These are phyloP conservation scores for Aureobasidium lini DNA, from an alignment of 2,329 filamentous ascomycete species.

Conservation along the genomic window DNA sequence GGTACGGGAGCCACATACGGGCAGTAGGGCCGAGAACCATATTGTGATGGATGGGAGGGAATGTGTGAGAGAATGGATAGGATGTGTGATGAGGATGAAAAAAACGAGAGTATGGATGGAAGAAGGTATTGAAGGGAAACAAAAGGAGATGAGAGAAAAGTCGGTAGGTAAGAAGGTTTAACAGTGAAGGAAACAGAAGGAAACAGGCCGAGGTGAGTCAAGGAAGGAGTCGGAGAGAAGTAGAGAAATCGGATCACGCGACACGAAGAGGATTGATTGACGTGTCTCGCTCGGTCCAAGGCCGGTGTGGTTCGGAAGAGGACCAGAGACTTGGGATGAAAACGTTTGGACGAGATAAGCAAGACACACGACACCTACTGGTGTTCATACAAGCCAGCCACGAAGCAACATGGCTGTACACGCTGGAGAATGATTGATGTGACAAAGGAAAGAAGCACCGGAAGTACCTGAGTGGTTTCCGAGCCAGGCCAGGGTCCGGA, in stretches of 20 bases:
- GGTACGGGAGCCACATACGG: slow-evolving; percentile 19
- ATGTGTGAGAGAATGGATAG: neutral
- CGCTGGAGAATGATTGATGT: neutral
- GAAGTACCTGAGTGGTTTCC: neutral
- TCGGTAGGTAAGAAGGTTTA: neutral
- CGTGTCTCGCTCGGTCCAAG: neutral
- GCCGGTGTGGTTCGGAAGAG: neutral
- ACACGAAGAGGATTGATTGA: neutral
- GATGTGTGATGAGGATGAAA: neutral
- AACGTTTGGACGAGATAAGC: no score
- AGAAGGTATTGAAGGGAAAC: neutral
- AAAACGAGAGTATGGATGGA: no score
- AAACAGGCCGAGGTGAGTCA: slow-evolving; percentile 3
- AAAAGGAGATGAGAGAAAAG: neutral
- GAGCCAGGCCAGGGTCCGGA: neutral
- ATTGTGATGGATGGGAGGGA: neutral
- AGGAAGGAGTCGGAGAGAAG: slow-evolving; percentile 2
- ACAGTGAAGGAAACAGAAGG: neutral
- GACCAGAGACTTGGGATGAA: neutral
- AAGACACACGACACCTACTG: neutral
- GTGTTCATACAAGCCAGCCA: no score
- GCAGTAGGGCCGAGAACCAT: slow-evolving; percentile 18
- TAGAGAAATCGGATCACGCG: slow-evolving; percentile 2
- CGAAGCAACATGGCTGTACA: no score
- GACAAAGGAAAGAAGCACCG: neutral